Conservation (phyloP, 768 basidiomycete genomes). For the Pisolithus marmoratus region DNA sequence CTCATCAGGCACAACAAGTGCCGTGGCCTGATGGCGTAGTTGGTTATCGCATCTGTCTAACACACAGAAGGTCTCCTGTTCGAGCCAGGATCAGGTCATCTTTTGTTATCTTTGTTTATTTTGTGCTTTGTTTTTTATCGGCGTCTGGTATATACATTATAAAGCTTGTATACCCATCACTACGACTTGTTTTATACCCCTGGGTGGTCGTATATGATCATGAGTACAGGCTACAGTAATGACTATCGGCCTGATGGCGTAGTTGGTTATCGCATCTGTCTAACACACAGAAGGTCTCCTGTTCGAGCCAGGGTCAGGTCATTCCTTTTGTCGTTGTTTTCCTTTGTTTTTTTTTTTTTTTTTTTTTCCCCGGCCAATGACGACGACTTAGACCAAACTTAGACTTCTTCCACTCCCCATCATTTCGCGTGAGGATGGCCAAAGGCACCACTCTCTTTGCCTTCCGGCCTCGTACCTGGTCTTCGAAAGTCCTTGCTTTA, state of each 20-base stretch:
- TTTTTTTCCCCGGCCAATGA: too few species aligned
- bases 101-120: neutral
- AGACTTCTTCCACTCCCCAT: slow-evolving; percentile 1
- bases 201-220: too few species aligned
- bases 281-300: slow-evolving; percentile 76
- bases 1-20: too few species aligned
- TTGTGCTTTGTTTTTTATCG: too few species aligned
- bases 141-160: too few species aligned
- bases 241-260: slow-evolving; percentile 55
- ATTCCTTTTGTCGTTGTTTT: slow-evolving; percentile 4
- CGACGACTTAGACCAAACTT: too few species aligned
- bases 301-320: slow-evolving; percentile 60
- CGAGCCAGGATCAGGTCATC: slow-evolving; percentile 51
- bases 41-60: slow-evolving; percentile 84
- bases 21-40: slow-evolving; percentile 64
- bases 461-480: slow-evolving; percentile 18
- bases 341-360: neutral
- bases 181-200: too few species aligned
- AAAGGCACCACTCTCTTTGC: slow-evolving; percentile 3
- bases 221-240: too few species aligned
- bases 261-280: slow-evolving; percentile 83
- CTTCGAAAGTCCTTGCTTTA: slow-evolving; percentile 19
- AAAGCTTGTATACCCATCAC: too few species aligned
- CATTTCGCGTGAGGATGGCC: neutral
- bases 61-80: slow-evolving; percentile 75